Evolutionary conservation across 371 early-diverging fungal genomes (phyloP).

Genomic region (Coemansia sp.): DNA sequence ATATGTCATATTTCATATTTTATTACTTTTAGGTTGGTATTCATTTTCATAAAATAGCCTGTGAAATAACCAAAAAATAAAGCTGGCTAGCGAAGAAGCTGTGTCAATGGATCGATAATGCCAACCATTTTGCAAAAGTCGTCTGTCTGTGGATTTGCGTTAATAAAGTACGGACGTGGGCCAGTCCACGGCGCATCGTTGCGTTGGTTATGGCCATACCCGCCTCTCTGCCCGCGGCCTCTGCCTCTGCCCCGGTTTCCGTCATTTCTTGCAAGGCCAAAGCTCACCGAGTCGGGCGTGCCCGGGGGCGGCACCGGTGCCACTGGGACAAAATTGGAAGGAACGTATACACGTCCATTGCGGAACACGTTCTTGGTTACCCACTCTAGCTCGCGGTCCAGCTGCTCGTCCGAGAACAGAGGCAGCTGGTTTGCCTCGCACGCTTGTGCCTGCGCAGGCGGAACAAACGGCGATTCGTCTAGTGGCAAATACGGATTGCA

Average conservation of each 20-base stretch:
- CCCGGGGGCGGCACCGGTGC: conserved; percentile 42
- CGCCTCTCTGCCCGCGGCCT: conserved; percentile 9
- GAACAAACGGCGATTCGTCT: conserved; percentile 18
- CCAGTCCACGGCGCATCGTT: conserved; percentile 25
- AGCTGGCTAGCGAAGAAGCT: conserved; percentile 8
- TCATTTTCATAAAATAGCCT: too few relatives aligned
- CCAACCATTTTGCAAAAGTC: conserved; percentile 46
- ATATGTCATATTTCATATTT: too few relatives aligned
- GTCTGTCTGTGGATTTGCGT: conserved; percentile 46
- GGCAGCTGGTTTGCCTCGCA: conserved; percentile 4
- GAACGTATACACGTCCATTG: conserved; percentile 23
- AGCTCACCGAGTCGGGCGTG: conserved; percentile 32
- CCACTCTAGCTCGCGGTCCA: conserved; percentile 38
- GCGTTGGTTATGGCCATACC: neutral
- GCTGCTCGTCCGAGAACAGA: conserved; percentile 15
- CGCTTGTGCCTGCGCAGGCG: conserved; percentile 13
- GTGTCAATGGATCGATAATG: conserved; percentile 37
- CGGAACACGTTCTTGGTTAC: conserved; percentile 28
- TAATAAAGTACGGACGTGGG: conserved; percentile 24
- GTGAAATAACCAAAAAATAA: neutral
- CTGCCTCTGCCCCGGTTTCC: conserved; percentile 16
- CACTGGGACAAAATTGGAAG: conserved; percentile 42
- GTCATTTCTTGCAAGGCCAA: conserved; percentile 27
- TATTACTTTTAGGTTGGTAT: too few relatives aligned
- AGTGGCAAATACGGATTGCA: conserved; percentile 36